phyloP scores from a whole-genome alignment of 2,329 filamentous ascomycete genomes.

The Diaporthe amygdali region DNA sequence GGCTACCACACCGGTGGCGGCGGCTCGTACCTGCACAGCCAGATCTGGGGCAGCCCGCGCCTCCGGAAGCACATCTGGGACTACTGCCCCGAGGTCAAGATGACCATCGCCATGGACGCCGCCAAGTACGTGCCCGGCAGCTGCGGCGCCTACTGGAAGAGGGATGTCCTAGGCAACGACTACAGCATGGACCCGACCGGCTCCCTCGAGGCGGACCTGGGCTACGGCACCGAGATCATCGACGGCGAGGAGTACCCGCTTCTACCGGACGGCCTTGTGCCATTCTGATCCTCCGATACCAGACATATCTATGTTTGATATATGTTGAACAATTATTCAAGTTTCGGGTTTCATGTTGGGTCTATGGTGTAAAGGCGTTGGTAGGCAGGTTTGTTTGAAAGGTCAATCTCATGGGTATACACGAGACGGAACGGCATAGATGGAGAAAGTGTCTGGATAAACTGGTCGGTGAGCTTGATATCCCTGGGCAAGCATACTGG shows the following conservation, averaged over 20 bases:
- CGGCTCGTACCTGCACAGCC: constrained; percentile 44
- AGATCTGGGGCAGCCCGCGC: constrained; percentile 51
- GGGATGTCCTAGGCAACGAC: constrained; percentile 32
- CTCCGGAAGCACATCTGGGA: constrained; percentile 54
- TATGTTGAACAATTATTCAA: background rate
- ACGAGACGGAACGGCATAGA: background rate
- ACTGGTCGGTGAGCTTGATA: background rate
- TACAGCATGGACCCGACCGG: constrained; percentile 27
- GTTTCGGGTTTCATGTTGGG: no score
- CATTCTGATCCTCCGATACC: constrained; percentile 34
- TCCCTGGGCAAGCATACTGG: background rate
- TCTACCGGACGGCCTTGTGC: constrained; percentile 39
- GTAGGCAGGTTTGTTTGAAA: background rate
- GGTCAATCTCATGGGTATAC: background rate
- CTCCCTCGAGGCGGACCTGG: constrained; percentile 32
- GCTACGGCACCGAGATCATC: constrained; percentile 46
- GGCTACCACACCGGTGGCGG: constrained; percentile 57
- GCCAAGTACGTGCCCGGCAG: constrained; percentile 55
- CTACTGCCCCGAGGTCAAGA: constrained; percentile 60
- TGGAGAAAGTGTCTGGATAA: background rate
- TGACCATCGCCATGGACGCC: constrained; percentile 50
- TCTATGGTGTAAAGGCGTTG: constrained; percentile 13
- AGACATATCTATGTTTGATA: background rate
- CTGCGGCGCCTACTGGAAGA: constrained; percentile 53
- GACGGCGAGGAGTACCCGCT: constrained; percentile 46